phyloP scores from a whole-genome alignment of 2,329 filamentous ascomycete genomes.

The Coleophoma eucalyptorum region DNA sequence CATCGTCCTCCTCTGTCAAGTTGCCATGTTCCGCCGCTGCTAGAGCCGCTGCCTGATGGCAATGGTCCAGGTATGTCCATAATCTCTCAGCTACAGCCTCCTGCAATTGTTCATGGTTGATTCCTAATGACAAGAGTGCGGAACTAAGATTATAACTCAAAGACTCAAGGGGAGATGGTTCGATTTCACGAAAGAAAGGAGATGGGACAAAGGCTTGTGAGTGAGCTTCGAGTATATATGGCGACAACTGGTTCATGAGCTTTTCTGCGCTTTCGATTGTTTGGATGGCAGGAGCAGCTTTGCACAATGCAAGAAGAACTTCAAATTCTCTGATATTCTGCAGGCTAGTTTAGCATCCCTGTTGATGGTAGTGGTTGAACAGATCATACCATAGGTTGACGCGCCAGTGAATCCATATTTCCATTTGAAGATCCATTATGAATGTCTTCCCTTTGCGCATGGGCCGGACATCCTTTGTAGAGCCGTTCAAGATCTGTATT shows the following conservation, averaged over 20 bases:
- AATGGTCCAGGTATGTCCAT: conserved; percentile 68
- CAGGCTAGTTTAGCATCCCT: conserved; percentile 5
- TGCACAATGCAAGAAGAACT: conserved; percentile 85
- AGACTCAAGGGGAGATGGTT: conserved; percentile 85
- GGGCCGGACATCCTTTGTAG: conserved; percentile 52
- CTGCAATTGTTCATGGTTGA: conserved; percentile 66
- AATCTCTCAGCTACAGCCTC: conserved; percentile 63
- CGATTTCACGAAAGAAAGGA: conserved; percentile 76
- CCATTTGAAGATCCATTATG: conserved; percentile 45
- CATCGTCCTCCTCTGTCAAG: conserved; percentile 51
- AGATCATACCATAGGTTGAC: conserved; percentile 55
- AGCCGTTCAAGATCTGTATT: conserved; percentile 60
- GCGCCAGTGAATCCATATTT: conserved; percentile 41
- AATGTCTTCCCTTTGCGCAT: conserved; percentile 29
- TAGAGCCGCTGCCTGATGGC: conserved; percentile 56
- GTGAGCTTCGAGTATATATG: conserved; percentile 84
- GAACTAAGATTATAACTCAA: conserved; percentile 75
- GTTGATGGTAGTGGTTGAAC: neutral
- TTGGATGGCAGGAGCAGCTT: conserved; percentile 74
- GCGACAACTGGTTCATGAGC: conserved; percentile 73
- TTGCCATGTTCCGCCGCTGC: conserved; percentile 50
- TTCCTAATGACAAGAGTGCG: conserved; percentile 77
- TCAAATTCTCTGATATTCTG: conserved; percentile 89
- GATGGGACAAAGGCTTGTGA: conserved; percentile 74
- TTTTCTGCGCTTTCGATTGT: conserved; percentile 70